Evolutionary conservation across 2,329 filamentous ascomycete genomes (phyloP), one percentile per base, ranked within the genome.

Genomic region (Sarocladium kiliense): DNA sequence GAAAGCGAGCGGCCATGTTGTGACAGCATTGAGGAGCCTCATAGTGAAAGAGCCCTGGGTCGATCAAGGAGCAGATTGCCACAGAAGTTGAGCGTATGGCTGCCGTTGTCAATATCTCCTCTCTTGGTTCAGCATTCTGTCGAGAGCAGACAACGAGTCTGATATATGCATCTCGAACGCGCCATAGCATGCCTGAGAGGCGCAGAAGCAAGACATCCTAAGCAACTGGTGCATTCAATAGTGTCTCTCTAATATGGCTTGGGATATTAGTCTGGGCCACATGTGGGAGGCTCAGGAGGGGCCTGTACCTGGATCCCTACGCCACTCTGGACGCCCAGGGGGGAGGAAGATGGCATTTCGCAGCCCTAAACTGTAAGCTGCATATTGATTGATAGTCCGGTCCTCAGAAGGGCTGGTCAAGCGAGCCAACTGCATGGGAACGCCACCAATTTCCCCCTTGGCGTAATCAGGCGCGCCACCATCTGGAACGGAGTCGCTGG

Each of bases 361-460:
- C 44, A 47, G 44, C 44, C 44, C 47, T 36, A 23, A 51, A 12
- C 6, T 23, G 14, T 11, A 23, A 12, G 16, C 47, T 36, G 30
- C 18, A 9, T 16, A 34, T 21, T 21, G 16, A 51, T 47, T 34
- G 21, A n/a, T n/a, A n/a, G 23, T 16, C 27, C 47, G n/a, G 18
- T 51, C 47, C 18, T 36, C 14, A 36, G 26, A 10, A 51, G 21
- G 47, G 47, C 47, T 51, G 47, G 47, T 23, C 12, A 14, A n/a
- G n/a, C 12, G 16, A 36, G 18, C 26, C 30, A 51, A 14, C 12
- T 21, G 27, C 3, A 27, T 18, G 19, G 30, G 30, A 36, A 36
- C 47, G 47, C 47, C 47, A 51, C 47, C 19, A 32, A 51, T 51
- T 23, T 51, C 47, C 44, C 16, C 39, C 25, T 30, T 32, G 47